Evolutionary conservation across 805 yeast species (phyloP), one percentile per base, ranked within the genome.

Genomic region (Candida maltosa): DNA sequence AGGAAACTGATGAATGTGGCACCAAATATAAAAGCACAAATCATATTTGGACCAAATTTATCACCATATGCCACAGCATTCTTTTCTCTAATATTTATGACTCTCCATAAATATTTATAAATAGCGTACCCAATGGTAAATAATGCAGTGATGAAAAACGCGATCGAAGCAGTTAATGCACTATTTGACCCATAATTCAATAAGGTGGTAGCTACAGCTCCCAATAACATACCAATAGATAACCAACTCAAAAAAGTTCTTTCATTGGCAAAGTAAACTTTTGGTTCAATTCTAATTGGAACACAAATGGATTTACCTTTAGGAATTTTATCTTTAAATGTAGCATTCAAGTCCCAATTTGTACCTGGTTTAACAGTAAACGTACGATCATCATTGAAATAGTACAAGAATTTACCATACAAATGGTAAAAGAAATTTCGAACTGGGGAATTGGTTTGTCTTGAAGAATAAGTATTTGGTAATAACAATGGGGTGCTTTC

Each of bases 261-360:
- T 61, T 93, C 98, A 16, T 95, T 87, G 5, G 98, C 98, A 62
- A 93, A 93, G 58, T 93, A 93, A n/a, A 93, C 98, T 65, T 93
- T 93, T 39, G 98, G 98, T 62, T 93, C 98, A 24, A 93, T 89
- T 52, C 98, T 77, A 25, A 93, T 94, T 2, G 97, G 98, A 6
- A 93, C 93, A 52, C 88, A 78, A 40, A 93, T 86, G 29, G 75
- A 73, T 60, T 88, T 89, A 2, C 97, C 98, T 27, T 84, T 79
- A 16, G 98, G 97, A 8, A 93, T 84, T 40, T 60, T 64, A 44
- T 81, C 71, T 37, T 49, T 78, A 72, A 60, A 59, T 6, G 70
- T 58, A 26, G 51, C 42, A 48, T 65, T 65, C 49, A 67, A 57
- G 52, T 68, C 71, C 45, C 59, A 68, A 49, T 65, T 62, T 20